These are phyloP conservation scores for Alternaria ethzedia DNA, from an alignment of 2,329 filamentous ascomycete species.

Conservation along the genomic window DNA sequence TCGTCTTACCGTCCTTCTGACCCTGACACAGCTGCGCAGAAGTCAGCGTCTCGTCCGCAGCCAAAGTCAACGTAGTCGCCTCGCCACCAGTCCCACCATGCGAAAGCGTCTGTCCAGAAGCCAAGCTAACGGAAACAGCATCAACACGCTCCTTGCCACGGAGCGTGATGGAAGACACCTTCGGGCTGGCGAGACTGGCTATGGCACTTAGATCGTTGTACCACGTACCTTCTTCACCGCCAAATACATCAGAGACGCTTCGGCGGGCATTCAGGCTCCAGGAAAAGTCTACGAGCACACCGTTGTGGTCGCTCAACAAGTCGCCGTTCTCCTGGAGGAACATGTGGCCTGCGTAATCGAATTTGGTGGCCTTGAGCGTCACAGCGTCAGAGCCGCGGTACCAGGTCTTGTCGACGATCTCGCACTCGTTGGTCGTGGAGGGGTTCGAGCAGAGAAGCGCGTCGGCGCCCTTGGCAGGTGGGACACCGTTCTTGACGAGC, in stretches of 20 bases:
- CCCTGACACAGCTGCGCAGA: conserved; percentile 60
- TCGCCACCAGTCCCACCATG: conserved; percentile 64
- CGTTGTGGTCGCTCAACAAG: conserved; percentile 70
- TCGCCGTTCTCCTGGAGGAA: conserved; percentile 65
- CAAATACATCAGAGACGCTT: conserved; percentile 50
- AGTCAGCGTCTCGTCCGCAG: conserved; percentile 57
- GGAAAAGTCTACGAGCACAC: conserved; percentile 62
- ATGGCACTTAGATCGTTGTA: conserved; percentile 62
- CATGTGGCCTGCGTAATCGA: conserved; percentile 61
- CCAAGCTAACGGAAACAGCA: conserved; percentile 56
- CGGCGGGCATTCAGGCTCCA: conserved; percentile 24
- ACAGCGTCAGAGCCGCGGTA: conserved; percentile 62
- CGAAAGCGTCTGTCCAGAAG: conserved; percentile 56
- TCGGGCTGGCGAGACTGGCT: conserved; percentile 39
- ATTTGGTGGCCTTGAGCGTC: conserved; percentile 56
- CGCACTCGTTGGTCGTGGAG: conserved; percentile 59
- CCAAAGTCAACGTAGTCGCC: conserved; percentile 53
- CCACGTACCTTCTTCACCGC: conserved; percentile 60
- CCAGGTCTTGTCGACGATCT: conserved; percentile 72
- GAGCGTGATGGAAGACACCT: conserved; percentile 53
- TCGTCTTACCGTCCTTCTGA: conserved; percentile 54
- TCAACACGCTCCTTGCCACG: conserved; percentile 60
- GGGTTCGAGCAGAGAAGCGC: conserved; percentile 64
- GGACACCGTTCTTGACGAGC: conserved; percentile 47
- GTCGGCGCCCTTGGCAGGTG: conserved; percentile 30